Evolutionary conservation across 768 basidiomycete species (phyloP), one percentile per base, ranked within the genome.

Genomic region (Boletus edulis): DNA sequence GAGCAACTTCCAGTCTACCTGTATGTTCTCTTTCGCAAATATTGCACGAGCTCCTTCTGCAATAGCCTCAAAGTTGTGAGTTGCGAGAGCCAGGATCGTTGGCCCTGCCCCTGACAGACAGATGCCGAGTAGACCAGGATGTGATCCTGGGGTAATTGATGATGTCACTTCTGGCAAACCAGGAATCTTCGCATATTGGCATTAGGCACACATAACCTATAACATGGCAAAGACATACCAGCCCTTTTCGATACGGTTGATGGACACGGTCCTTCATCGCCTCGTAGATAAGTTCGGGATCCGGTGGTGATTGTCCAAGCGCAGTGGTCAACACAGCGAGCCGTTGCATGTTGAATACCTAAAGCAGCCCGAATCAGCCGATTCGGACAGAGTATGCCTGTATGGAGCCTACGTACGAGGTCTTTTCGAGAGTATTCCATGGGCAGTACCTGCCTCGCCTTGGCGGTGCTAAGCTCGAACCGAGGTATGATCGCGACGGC

Each of bases 201-300:
- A 47, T 38, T 24, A 15, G 11, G 12, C 9, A 4, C 2, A 42
- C 31, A 15, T 46, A 32, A 15, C 18, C 29, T 34, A 40, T 17
- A 14, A 34, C 38, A 40, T 20, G 24, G 41, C 27, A 45, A 48
- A 51, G 3, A 76, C 88, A 39, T 67, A 94, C 94, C 54, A 99
- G 78, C 27, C 78, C 71, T 72, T 87, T 93, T 31, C 97, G 86
- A 70, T 98, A 98, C 1, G 97, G 97, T 69, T 99, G 97, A 70
- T 99, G 97, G 14, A 99, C 82, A 49, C 91, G 85, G 73, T 99
- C 97, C 67, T 98, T 96, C 97, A 98, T 98, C 2, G 96, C 96
- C 68, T 98, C 96, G 71, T 96, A 98, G 54, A 98, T 98, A n/a
- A 99, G 83, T 20, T 86, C 90, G 0, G 97, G 85, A 68, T 99